Percentiles rank a stretch among this genome's conserved stretches.
These are phyloP conservation scores for Curvularia verruculosa DNA, from an alignment of 2,329 filamentous ascomycete genomes.

Conservation along the genomic window DNA sequence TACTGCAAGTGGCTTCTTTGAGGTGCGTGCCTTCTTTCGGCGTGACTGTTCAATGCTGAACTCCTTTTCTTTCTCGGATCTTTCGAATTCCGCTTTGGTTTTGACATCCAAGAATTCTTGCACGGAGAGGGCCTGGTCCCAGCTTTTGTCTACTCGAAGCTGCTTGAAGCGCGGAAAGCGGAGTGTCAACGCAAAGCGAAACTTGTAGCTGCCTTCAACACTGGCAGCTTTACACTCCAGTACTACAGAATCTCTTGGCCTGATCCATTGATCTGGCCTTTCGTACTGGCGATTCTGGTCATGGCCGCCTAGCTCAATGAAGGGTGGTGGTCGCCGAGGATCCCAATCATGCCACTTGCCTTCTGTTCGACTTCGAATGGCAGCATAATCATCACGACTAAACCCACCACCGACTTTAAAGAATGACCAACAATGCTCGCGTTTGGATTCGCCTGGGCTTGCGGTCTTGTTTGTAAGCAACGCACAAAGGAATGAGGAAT, in stretches of 20 bases:
- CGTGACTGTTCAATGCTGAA: slow-evolving; percentile 72
- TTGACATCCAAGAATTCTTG: slow-evolving; percentile 79
- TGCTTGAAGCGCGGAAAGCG: slow-evolving; percentile 90
- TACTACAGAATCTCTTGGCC: slow-evolving; percentile 84
- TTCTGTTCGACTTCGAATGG: slow-evolving; percentile 81
- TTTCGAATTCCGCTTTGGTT: slow-evolving; percentile 66
- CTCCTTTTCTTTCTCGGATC: slow-evolving; percentile 65
- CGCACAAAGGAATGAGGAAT: slow-evolving; percentile 91
- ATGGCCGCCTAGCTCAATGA: slow-evolving; percentile 77
- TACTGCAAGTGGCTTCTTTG: slow-evolving; percentile 73
- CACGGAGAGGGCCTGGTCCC: slow-evolving; percentile 78
- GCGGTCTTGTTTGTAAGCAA: slow-evolving; percentile 75
- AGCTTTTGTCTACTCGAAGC: slow-evolving; percentile 80
- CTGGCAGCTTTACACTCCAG: slow-evolving; percentile 87
- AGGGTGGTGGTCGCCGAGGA: slow-evolving; percentile 73
- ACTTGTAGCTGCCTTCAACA: slow-evolving; percentile 75
- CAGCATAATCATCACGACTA: slow-evolving; percentile 80
- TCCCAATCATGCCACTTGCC: slow-evolving; percentile 94
- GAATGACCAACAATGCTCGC: slow-evolving; percentile 88
- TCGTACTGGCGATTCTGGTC: slow-evolving; percentile 73
- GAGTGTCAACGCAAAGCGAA: slow-evolving; percentile 76
- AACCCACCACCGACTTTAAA: slow-evolving; percentile 98
- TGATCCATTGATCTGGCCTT: slow-evolving; percentile 90
- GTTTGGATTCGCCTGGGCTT: slow-evolving; percentile 60
- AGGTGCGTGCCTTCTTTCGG: slow-evolving; percentile 67